Evolutionary conservation across 2,329 filamentous ascomycete genomes (phyloP), one percentile per base, ranked within the genome.

Genomic region (Apiospora phragmitis): DNA sequence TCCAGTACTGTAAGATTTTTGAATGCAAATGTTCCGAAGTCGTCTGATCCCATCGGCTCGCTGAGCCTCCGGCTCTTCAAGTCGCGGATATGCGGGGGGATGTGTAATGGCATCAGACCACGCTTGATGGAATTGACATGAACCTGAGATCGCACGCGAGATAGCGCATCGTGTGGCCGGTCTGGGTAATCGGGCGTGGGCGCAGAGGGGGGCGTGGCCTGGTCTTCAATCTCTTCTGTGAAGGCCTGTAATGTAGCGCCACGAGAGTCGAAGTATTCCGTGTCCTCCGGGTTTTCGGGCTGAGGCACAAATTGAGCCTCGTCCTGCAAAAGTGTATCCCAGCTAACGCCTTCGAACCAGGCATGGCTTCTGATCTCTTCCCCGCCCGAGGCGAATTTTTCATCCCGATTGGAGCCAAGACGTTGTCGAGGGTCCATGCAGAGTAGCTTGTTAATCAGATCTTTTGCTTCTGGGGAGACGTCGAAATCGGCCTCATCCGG

Each of bases 1-100:
- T 98, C 96, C 24, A 99, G 86, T 26, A 98, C 95, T 0, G 95
- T 95, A 67, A 99, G 84, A 76, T 99, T 99, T 84, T 99, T 99
- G 86, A 97, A 99, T 49, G 94, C 90, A 81, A 99, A 99, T 73
- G 90, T 94, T 42, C 96, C 96, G 85, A 99, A 99, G 79, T 99
- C 97, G 80, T 99, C 96, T 0, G 92, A 88, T 42, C 90, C 89
- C 21, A 95, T 91, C 1, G 96, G 96, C 81, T 99, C 96, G 80
- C 95, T 98, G 49, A 98, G 86, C 75, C 96, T 89, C 73, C 96
- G 90, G 75, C 90, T 95, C 78, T 97, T 94, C 68, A 93, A 88
- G 81, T 99, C 97, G 62, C 96, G 92, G 41, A 99, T 95, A 79
- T 99, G 96, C 7, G 95, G 95, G 43, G 96, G 96, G 65, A 99